Evolutionary conservation across 2,329 filamentous ascomycete species (phyloP).

Genomic region (Geosmithia flava): DNA sequence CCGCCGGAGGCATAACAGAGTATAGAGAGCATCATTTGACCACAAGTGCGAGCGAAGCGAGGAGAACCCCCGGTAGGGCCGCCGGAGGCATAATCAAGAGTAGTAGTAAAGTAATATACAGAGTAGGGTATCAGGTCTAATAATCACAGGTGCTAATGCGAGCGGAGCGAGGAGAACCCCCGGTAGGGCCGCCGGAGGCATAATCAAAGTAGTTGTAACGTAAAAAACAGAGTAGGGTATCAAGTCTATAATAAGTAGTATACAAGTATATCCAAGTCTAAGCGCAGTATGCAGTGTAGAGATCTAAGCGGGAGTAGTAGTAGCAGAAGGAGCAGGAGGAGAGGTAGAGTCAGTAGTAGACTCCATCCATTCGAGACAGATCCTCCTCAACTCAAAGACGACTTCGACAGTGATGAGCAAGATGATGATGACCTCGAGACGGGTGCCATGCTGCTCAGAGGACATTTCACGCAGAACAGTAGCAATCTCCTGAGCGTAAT

Average conservation of each 20-base stretch:
- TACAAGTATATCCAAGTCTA: background rate
- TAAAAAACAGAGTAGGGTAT: background rate
- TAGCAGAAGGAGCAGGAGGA: background rate
- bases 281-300: background rate
- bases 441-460: slow-evolving; percentile 78
- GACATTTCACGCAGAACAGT: slow-evolving; percentile 77
- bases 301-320: background rate
- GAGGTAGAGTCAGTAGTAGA: background rate
- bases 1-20: too few relatives aligned
- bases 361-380: slow-evolving; percentile 49
- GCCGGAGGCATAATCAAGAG: too few relatives aligned
- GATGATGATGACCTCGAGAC: slow-evolving; percentile 94
- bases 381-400: slow-evolving; percentile 66
- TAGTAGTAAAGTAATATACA: background rate
- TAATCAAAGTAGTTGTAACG: too few relatives aligned
- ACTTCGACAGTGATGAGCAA: slow-evolving; percentile 88
- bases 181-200: too few relatives aligned
- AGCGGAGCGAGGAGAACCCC: too few relatives aligned
- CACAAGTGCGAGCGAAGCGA: too few relatives aligned
- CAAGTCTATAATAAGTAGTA: background rate
- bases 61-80: too few relatives aligned
- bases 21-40: too few relatives aligned
- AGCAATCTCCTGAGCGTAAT: slow-evolving; percentile 93
- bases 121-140: background rate
- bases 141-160: background rate